A percentile compares a stretch with the other conserved stretches of the same genome.
These are phyloP conservation scores for Serendipita vermifera DNA, from an alignment of 768 basidiomycete genomes.

Conservation along the genomic window DNA sequence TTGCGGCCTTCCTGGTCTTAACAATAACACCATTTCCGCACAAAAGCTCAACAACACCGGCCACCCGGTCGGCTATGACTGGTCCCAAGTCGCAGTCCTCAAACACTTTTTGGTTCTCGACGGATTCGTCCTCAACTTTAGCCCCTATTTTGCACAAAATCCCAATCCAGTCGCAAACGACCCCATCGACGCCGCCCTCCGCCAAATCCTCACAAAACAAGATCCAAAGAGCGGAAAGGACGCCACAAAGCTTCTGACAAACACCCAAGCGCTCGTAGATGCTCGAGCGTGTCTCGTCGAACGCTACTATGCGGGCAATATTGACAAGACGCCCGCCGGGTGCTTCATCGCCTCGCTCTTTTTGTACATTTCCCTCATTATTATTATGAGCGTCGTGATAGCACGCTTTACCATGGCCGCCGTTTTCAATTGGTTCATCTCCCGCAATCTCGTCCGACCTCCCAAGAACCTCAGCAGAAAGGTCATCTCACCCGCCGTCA, in stretches of 20 bases:
- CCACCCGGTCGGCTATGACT: constrained; percentile 72
- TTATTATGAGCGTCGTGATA: constrained; percentile 82
- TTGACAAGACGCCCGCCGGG: constrained; percentile 92
- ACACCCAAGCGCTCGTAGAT: constrained; percentile 45
- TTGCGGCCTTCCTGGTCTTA: constrained; percentile 57
- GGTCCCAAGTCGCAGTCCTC: constrained; percentile 70
- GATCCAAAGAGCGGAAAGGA: constrained; percentile 60
- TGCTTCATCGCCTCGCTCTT: constrained; percentile 85
- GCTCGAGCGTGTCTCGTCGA: constrained; percentile 70
- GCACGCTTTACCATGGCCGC: constrained; percentile 94
- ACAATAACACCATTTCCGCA: constrained; percentile 41
- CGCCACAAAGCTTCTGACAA: constrained; percentile 77
- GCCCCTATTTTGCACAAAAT: constrained; percentile 68
- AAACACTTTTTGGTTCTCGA: constrained; percentile 77
- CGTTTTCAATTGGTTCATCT: constrained; percentile 93
- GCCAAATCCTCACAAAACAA: constrained; percentile 46
- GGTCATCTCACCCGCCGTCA: constrained; percentile 86
- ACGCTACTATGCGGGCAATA: constrained; percentile 86
- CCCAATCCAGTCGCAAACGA: constrained; percentile 56
- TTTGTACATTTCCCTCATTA: constrained; percentile 78
- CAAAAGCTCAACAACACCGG: constrained; percentile 55
- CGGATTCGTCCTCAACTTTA: constrained; percentile 87
- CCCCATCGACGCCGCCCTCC: constrained; percentile 69
- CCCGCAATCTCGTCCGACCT: constrained; percentile 63
- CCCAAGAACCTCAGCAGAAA: constrained; percentile 65